Evolutionary conservation across 306 rosid species (phyloP), one percentile per base, ranked within the genome.

Genomic region (Crotalaria pallida): DNA sequence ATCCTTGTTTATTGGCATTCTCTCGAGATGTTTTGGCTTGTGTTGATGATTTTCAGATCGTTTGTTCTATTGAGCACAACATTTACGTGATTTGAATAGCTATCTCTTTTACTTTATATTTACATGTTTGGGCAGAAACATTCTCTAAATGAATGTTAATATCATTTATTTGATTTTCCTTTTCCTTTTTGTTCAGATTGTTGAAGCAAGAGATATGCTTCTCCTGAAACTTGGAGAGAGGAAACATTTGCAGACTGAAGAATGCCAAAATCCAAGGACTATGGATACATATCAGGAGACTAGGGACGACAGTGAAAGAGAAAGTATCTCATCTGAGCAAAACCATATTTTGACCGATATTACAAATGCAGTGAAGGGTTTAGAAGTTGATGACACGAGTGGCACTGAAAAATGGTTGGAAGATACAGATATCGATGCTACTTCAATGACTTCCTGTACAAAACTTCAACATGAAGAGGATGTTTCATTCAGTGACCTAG

Each of bases 401-500:
- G 72, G 63, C 58, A 65, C 72, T 65, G 80, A 86, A 65, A 83
- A 82, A 10, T 74, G 81, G 81, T 73, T 76, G 41, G 86, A 79
- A 65, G 86, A 78, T 78, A 81, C 77, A 33, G 79, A 80, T 56
- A 59, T 60, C 24, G 84, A 85, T 45, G 71, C 83, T n/a, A 64
- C 78, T 60, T 78, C 77, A 5, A 56, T 74, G 60, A 71, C 67
- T 31, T 81, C 84, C 55, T 63, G 68, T 59, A 45, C 74, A 68
- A 83, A 82, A 71, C 63, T 66, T 65, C 87, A 79, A 49, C 74
- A 68, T 5, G 97, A 83, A 65, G 90, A 87, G 58, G 92, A 83
- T 16, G 78, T 87, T 33, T 82, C 97, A 26, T 90, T 90, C 85
- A 94, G 99, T 69, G 99, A 94, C 50, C 79, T 84, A 62, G 99